phyloP scores from a whole-genome alignment of 148 eudicot species.

The Spergularia bocconei region DNA sequence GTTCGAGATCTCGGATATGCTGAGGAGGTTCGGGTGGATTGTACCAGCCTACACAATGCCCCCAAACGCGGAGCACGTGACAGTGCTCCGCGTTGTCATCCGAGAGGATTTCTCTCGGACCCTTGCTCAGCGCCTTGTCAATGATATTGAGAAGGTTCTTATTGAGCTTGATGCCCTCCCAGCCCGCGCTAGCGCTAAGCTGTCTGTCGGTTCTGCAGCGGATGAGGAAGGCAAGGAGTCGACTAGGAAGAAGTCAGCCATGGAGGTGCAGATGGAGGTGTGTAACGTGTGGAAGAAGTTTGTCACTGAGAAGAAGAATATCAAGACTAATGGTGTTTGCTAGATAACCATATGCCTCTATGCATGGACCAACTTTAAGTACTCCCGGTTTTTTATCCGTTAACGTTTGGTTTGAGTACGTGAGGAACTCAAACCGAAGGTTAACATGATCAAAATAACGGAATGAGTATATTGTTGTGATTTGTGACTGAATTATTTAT shows the following conservation, averaged over 20 bases:
- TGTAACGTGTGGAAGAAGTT: constrained; percentile 60
- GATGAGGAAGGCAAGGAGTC: not conserved
- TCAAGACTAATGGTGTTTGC: constrained; percentile 59
- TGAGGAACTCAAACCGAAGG: no score
- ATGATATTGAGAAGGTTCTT: constrained; percentile 49
- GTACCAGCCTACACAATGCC: constrained; percentile 88
- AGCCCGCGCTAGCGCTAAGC: constrained; percentile 45
- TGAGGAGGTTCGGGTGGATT: constrained; percentile 70
- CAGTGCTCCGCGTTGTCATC: constrained; percentile 64
- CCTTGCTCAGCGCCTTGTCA: constrained; percentile 61
- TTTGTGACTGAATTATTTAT: no score
- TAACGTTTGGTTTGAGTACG: no score
- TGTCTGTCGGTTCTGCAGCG: not conserved
- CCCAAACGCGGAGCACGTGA: constrained; percentile 57
- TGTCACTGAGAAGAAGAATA: constrained; percentile 47
- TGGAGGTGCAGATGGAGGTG: constrained; percentile 52
- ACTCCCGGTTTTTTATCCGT: no score
- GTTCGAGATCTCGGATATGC: constrained; percentile 61
- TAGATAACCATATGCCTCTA: constrained; percentile 15
- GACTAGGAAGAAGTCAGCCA: constrained; percentile 38
- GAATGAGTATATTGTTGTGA: no score
- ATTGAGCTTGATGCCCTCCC: constrained; percentile 58
- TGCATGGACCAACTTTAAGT: not conserved
- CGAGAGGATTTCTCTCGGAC: constrained; percentile 79
- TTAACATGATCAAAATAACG: no score